Evolutionary conservation across 2,329 filamentous ascomycete species (phyloP).

Genomic region (Emmonsia crescens): DNA sequence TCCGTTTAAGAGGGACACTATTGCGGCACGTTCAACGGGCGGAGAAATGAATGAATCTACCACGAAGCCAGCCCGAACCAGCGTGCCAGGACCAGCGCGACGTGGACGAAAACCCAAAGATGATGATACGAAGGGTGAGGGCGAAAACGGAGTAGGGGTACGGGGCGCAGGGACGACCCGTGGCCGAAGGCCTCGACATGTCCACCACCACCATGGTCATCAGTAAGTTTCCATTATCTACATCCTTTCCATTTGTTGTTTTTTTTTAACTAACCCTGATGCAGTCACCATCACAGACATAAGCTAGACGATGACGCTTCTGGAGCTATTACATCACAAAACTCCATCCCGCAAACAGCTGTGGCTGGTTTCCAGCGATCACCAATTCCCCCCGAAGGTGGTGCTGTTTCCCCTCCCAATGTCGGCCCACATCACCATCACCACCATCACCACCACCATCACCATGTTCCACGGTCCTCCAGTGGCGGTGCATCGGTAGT

Average conservation of each 20-base stretch:
- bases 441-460: conserved; percentile 37
- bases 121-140: conserved; percentile 48
- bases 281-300: conserved; percentile 43
- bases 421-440: conserved; percentile 31
- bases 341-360: not conserved
- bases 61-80: conserved; percentile 18
- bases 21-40: conserved; percentile 31
- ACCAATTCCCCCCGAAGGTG: conserved; percentile 20
- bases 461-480: conserved; percentile 21
- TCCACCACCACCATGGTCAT: conserved; percentile 52
- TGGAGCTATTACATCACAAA: conserved; percentile 12
- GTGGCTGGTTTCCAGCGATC: conserved; percentile 15
- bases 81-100: conserved; percentile 42
- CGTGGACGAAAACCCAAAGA: conserved; percentile 62
- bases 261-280: conserved; percentile 2
- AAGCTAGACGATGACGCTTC: conserved; percentile 41
- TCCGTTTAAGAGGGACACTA: conserved; percentile 42
- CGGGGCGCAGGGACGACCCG: conserved; percentile 52
- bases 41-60: conserved; percentile 34
- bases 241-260: not conserved
- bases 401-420: conserved; percentile 8
- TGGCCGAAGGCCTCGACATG: conserved; percentile 46
- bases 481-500: conserved; percentile 15
- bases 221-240: conserved; percentile 34
- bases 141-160: conserved; percentile 50